These are phyloP conservation scores for Trapa incisa DNA, from an alignment of 345 rosid species.

Conservation along the genomic window DNA sequence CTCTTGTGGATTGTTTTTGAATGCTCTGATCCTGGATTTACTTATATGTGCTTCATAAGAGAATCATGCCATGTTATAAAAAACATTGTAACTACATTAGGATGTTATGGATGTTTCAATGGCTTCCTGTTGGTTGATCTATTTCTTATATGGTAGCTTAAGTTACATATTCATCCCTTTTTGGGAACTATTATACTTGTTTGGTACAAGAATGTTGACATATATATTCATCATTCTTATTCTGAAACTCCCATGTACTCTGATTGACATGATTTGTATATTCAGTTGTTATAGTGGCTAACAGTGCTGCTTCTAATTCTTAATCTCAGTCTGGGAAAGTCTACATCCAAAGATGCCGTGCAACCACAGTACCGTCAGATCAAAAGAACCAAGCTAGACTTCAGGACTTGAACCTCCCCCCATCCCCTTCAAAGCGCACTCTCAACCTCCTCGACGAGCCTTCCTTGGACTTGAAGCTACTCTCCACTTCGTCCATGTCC, in stretches of 20 bases:
- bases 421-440: constrained; percentile 19
- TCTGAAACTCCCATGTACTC: not conserved
- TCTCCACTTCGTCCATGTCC: not conserved
- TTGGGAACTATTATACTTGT: not conserved
- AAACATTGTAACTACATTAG: not conserved
- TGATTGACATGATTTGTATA: not conserved
- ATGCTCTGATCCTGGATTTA: not conserved
- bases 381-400: constrained; percentile 11
- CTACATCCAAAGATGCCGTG: constrained; percentile 53
- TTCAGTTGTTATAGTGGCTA: not conserved
- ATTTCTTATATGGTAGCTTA: not conserved
- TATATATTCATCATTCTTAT: too few species aligned
- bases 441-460: constrained; percentile 30
- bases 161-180: not conserved
- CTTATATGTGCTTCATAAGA: not conserved
- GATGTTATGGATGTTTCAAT: not conserved
- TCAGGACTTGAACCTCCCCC: constrained; percentile 44
- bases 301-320: not conserved
- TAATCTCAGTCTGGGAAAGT: constrained; percentile 75
- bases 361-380: constrained; percentile 17
- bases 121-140: not conserved
- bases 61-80: not conserved
- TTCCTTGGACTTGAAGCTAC: constrained; percentile 33
- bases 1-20: not conserved
- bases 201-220: not conserved